Percentiles rank a stretch among this genome's conserved stretches.
These are phyloP conservation scores for Herpetomonas tarakana DNA, from an alignment of 208 protist genomes.

Conservation along the genomic window DNA sequence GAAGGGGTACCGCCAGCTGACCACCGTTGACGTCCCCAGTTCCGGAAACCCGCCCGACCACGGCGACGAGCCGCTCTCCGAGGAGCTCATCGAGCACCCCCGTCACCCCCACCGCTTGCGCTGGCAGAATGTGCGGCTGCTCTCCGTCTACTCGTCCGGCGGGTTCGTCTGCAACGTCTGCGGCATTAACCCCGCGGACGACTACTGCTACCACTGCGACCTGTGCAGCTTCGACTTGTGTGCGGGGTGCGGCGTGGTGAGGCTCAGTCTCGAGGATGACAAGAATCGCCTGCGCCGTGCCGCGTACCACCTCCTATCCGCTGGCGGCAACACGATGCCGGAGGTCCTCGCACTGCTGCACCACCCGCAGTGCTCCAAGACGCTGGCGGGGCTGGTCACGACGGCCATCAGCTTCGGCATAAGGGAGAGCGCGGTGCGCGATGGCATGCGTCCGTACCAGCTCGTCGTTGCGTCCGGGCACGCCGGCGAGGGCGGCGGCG, in stretches of 20 bases:
- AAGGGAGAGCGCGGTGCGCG: slow-evolving; percentile 51
- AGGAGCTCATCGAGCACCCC: slow-evolving; percentile 44
- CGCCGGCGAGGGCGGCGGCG: neutral
- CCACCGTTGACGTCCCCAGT: slow-evolving; percentile 24
- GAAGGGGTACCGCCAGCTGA: slow-evolving; percentile 5
- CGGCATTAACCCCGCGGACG: slow-evolving; percentile 32
- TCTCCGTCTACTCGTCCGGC: slow-evolving; percentile 37
- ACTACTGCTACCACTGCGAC: slow-evolving; percentile 63
- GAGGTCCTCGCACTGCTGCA: slow-evolving; percentile 44
- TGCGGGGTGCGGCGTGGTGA: slow-evolving; percentile 52
- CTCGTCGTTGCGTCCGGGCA: neutral
- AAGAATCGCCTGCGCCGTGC: slow-evolving; percentile 32
- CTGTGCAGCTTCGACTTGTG: slow-evolving; percentile 73
- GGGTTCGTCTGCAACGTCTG: slow-evolving; percentile 68
- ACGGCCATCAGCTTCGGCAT: slow-evolving; percentile 44
- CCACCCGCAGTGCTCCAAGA: slow-evolving; percentile 36
- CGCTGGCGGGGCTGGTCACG: slow-evolving; percentile 33
- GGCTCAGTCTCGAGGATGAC: slow-evolving; percentile 34
- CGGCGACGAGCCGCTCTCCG: slow-evolving; percentile 2
- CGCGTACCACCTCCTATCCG: slow-evolving; percentile 31
- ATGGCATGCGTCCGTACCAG: slow-evolving; percentile 8
- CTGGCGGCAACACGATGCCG: slow-evolving; percentile 21
- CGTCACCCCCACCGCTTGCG: slow-evolving; percentile 65
- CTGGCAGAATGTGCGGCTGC: slow-evolving; percentile 44
- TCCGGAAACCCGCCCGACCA: slow-evolving; percentile 19